Evolutionary conservation across 164 flowering plant genomes (phyloP).

Genomic region (Tetrastigma voinierianum): DNA sequence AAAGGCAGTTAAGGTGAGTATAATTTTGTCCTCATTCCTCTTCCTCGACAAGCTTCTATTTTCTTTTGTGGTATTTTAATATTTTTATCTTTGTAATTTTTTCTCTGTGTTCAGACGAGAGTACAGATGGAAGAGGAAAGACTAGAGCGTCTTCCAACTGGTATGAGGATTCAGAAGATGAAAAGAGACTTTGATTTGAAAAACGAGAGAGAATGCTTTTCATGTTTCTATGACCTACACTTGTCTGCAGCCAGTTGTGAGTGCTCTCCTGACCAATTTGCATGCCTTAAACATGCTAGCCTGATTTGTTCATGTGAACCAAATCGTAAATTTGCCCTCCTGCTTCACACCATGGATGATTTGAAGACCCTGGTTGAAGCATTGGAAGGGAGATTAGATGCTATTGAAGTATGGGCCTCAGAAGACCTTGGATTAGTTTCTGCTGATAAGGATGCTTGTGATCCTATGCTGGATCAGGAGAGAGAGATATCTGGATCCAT

Average conservation of each 20-base stretch:
- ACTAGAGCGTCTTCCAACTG: slow-evolving; percentile 42
- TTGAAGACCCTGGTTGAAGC: slow-evolving; percentile 56
- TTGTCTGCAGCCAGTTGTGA: slow-evolving; percentile 67
- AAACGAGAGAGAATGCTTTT: slow-evolving; percentile 68
- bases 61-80: background rate
- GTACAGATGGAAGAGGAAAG: slow-evolving; percentile 68
- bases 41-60: background rate
- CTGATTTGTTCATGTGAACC: slow-evolving; percentile 56
- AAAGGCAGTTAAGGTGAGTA: slow-evolving; percentile 56
- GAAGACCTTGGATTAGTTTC: slow-evolving; percentile 19
- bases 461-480: slow-evolving; percentile 14
- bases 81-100: background rate
- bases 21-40: background rate
- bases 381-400: slow-evolving; percentile 53
- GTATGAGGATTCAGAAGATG: slow-evolving; percentile 47
- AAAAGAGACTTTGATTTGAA: slow-evolving; percentile 54
- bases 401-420: slow-evolving; percentile 43
- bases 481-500: slow-evolving; percentile 1
- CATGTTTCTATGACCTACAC: slow-evolving; percentile 79
- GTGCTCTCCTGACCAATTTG: slow-evolving; percentile 65
- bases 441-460: slow-evolving; percentile 6
- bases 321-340: slow-evolving; percentile 35
- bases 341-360: slow-evolving; percentile 52
- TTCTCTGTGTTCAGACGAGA: slow-evolving; percentile 41
- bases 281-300: slow-evolving; percentile 74